Conservation (phyloP, 2,329 filamentous ascomycete species). For the Calonectria multiphialidica region DNA sequence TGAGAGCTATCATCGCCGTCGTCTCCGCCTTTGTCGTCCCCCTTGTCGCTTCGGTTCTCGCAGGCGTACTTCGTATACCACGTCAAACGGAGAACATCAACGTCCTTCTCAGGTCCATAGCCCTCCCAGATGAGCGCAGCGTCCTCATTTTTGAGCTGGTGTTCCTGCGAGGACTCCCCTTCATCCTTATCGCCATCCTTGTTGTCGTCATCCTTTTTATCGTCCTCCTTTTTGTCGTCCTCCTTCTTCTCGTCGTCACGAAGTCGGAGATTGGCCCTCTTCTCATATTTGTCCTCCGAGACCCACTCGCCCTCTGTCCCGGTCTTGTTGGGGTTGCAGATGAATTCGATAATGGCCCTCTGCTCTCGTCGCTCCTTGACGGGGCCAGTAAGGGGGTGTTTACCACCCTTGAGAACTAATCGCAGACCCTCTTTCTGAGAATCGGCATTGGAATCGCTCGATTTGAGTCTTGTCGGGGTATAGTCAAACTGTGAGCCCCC, state of each 20-base stretch:
- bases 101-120: constrained; percentile 72
- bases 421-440: constrained; percentile 78
- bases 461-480: constrained; percentile 74
- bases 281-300: constrained; percentile 66
- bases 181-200: constrained; percentile 53
- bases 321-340: constrained; percentile 80
- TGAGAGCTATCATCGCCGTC: constrained; percentile 63
- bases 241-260: constrained; percentile 46
- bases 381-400: constrained; percentile 60
- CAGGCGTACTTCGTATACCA: constrained; percentile 94
- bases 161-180: constrained; percentile 58
- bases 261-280: constrained; percentile 35
- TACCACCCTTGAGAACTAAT: constrained; percentile 74
- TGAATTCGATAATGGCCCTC: constrained; percentile 85
- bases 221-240: constrained; percentile 44
- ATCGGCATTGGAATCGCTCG: constrained; percentile 73
- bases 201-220: constrained; percentile 47
- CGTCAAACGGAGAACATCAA: constrained; percentile 76
- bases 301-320: constrained; percentile 80
- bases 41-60: constrained; percentile 64
- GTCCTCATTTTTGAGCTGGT: constrained; percentile 65
- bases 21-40: constrained; percentile 56
- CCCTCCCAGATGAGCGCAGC: constrained; percentile 81
- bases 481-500: constrained; percentile 74
- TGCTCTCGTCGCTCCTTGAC: constrained; percentile 64